Evolutionary conservation across 768 basidiomycete genomes (phyloP), one percentile per base, ranked within the genome.

Genomic region (Auricularia auricula-judae): DNA sequence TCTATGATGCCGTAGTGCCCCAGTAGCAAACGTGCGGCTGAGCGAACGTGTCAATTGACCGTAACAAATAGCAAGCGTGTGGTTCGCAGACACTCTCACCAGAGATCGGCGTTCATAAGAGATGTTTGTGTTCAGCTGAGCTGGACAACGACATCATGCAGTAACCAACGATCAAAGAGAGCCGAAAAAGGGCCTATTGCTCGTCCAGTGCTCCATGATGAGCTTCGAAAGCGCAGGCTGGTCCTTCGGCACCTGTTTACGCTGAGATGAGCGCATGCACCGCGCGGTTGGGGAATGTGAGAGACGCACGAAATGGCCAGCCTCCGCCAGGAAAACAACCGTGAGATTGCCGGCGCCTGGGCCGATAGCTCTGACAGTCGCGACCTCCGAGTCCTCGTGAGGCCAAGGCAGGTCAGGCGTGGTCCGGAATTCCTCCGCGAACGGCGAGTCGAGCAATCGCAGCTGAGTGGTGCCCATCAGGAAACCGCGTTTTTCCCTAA

Each of bases 261-360:
- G 1, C 7, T 4, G 39, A 42, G 2, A 29, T 29, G 2, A 29
- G 29, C 1, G 1, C 39, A 42, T 7, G 39, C 7, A 42, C 2
- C 39, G 8, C 39, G 39, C 7, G 39, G 0, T 1, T 4, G 8
- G 39, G 2, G 2, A 7, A 7, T 14, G 3, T 1, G 2, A 42
- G 12, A 8, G 39, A 67, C 73, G 62, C 64, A 77, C 75, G 42
- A 75, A 72, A 70, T 76, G 76, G 0, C 76, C 76, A 3, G 70
- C 75, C 14, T 71, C 68, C 11, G 65, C 66, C n/a, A 75, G 39
- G n/a, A 76, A 66, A 11, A 75, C 67, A 64, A 68, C 74, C 4
- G 75, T 74, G 67, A 76, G 68, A 33, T 73, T 71, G 1, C 76
- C 76, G 4, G 75, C 74, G n/a, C 74, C 74, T n/a, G 69, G 66